Evolutionary conservation across 78 protist genomes (phyloP), one percentile per base, ranked within the genome.

Genomic region (Trichosphaerium sp.): DNA sequence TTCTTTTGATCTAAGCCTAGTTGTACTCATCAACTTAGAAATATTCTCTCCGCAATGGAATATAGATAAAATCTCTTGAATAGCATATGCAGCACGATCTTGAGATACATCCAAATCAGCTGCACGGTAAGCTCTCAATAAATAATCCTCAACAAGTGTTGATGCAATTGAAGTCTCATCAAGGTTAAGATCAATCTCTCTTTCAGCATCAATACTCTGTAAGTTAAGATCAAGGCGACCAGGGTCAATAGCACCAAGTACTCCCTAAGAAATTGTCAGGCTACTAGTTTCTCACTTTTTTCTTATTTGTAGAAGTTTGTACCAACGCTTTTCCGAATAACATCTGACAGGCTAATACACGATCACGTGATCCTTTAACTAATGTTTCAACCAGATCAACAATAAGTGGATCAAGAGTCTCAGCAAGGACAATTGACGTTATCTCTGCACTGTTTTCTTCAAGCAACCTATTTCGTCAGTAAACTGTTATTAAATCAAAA

Each of bases 81-180:
- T 78, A 1, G 84, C 84, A 65, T 69, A 78, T 25, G 74, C 72
- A 14, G 84, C 84, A 34, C 84, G 26, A 51, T 78, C 84, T 56
- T 78, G 84, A 6, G 73, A 69, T 3, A 49, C 63, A 7, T 75
- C 41, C 18, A 41, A 48, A 34, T 66, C 70, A 18, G 84, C 67
- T 25, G 71, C 62, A 1, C 74, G 10, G 2, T 71, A 69, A 59
- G 64, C 63, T 4, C 56, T 68, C 4, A 71, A 35, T 7, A 78
- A 56, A 35, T 67, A 78, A 3, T 67, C 38, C 26, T 56, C 71
- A 25, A 78, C 70, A 28, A 78, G 38, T 2, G 69, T 73, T 0
- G 51, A 23, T 0, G 70, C 84, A 0, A 78, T 74, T 32, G 1
- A 32, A 38, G 65, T 63, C 39, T 74, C 80, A 1, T 38, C 34